phyloP scores from a whole-genome alignment of 1,284 basidiomycete genomes.

The Clitocybe nebularis region DNA sequence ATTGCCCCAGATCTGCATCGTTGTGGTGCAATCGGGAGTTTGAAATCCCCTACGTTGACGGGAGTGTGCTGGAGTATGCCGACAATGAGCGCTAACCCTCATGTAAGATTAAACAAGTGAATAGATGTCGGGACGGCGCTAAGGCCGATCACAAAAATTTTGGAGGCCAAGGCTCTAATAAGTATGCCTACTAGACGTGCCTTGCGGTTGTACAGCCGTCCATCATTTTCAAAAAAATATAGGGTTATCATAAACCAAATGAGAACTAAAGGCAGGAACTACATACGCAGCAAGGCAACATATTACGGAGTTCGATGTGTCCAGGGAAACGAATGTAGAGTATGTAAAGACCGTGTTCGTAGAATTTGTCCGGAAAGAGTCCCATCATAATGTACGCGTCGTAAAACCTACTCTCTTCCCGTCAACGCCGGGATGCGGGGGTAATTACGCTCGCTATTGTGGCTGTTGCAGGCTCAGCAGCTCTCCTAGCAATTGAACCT shows the following conservation, averaged over 20 bases:
- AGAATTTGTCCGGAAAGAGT: background rate
- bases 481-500: conserved; percentile 12
- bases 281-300: background rate
- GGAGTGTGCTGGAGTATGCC: too few relatives aligned
- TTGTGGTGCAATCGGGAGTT: too few relatives aligned
- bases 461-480: background rate
- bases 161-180: background rate
- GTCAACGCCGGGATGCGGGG: background rate
- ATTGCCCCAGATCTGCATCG: too few relatives aligned
- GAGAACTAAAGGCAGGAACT: background rate
- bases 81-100: too few relatives aligned
- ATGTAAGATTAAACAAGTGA: too few relatives aligned
- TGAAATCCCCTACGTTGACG: too few relatives aligned
- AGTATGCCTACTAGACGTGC: background rate
- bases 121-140: background rate
- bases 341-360: background rate
- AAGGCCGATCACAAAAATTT: background rate
- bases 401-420: background rate
- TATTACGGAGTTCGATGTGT: background rate
- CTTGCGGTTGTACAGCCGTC: background rate
- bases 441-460: background rate
- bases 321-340: too few relatives aligned
- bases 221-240: background rate
- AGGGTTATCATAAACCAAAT: background rate
- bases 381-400: background rate